Evolutionary conservation across 176 grass and related monocot species (phyloP).

Genomic region (Tillandsia leiboldiana): DNA sequence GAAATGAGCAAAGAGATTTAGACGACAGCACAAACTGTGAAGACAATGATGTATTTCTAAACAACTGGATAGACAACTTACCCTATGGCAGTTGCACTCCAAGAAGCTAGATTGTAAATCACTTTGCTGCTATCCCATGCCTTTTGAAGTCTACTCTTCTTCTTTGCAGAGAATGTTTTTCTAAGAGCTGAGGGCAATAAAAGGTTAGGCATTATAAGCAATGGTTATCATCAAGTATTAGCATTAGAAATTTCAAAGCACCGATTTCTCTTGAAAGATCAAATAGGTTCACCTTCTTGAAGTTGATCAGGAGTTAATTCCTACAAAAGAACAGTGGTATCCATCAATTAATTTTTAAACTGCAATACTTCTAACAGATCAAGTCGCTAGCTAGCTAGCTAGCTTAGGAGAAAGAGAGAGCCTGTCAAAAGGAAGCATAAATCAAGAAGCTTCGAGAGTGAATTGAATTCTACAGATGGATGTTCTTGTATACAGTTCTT

Average conservation of each 20-base stretch:
- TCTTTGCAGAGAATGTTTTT: slow-evolving; percentile 78
- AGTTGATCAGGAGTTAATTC: slow-evolving; percentile 71
- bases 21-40: no score
- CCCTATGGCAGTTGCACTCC: slow-evolving; percentile 86
- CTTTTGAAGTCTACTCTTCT: slow-evolving; percentile 57
- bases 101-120: slow-evolving; percentile 77
- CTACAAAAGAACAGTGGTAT: slow-evolving; percentile 40
- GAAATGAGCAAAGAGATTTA: no score
- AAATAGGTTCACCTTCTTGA: slow-evolving; percentile 37
- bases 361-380: slow-evolving; percentile 1
- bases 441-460: not conserved
- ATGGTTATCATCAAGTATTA: slow-evolving; percentile 4
- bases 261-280: slow-evolving; percentile 7
- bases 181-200: slow-evolving; percentile 38
- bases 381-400: not conserved
- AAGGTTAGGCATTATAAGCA: not conserved
- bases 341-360: slow-evolving; percentile 17
- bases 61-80: slow-evolving; percentile 17
- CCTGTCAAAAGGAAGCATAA: not conserved
- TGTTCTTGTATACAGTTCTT: not conserved
- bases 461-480: not conserved
- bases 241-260: slow-evolving; percentile 10
- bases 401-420: not conserved
- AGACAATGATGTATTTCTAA: no score
- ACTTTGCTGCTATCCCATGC: slow-evolving; percentile 86